Evolutionary conservation across 2,329 filamentous ascomycete genomes (phyloP), one percentile per base, ranked within the genome.

Genomic region (Colletotrichum sansevieriae): DNA sequence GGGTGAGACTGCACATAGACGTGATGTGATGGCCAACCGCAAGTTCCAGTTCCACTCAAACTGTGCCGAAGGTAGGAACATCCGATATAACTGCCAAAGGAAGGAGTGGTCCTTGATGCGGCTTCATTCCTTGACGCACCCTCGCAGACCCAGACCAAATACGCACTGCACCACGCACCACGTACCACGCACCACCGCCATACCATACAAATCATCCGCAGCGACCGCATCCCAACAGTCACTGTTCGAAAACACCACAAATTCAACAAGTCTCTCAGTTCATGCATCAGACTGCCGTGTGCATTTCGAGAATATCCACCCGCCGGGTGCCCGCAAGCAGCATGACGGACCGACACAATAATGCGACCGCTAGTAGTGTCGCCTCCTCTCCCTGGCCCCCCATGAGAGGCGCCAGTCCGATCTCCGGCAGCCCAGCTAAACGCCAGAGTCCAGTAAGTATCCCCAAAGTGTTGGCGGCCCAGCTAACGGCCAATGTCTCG

Each of bases 111-210:
- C 44, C 18, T 47, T 13, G 44, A 22, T 47, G 44, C 44, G n/a
- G 18, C 44, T 47, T 47, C 44, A n/a, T 20, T 20, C n/a, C 10
- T 47, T 47, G 15, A 20, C 7, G n/a, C 44, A 47, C 9, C 44
- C 18, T 20, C 43, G 44, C n/a, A 47, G 44, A 47, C 44, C 44
- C 44, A 47, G 18, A 47, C 44, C 44, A 47, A 47, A 47, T 20
- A 13, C 37, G 20, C 39, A n/a, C 9, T 20, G 5, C 4, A 18
- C 43, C 44, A 47, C 44, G 22, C 18, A 22, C 10, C 44, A 47
- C 37, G 37, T 39, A 18, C 18, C 37, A 39, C 44, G 4, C 44
- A 13, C 9, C n/a, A n/a, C 18, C 4, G n/a, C 44, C n/a, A 22
- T 12, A 20, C 44, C 18, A 18, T 2, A 18, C 18, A 11, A 47